A percentile compares a stretch with the other conserved stretches of the same genome.
phyloP scores from a whole-genome alignment of 306 rosid species.

The Prunus padus region DNA sequence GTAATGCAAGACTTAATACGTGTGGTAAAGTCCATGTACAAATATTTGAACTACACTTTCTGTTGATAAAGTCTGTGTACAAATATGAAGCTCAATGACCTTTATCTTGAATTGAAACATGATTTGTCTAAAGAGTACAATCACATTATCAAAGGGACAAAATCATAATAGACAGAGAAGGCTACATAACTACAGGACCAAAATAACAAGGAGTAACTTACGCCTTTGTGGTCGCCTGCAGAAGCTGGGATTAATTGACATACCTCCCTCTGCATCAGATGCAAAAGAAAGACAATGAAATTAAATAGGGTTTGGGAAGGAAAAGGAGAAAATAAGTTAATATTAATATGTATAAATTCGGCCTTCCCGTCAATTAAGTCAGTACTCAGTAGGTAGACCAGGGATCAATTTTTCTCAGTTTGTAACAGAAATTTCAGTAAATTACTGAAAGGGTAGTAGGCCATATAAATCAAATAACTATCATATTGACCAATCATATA shows the following conservation, averaged over 20 bases:
- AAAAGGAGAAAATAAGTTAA: background rate
- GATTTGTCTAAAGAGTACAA: background rate
- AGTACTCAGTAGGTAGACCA: background rate
- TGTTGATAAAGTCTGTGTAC: background rate
- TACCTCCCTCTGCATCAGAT: constrained; percentile 76
- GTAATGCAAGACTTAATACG: constrained; percentile 20
- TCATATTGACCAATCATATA: background rate
- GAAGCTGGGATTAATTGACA: constrained; percentile 83
- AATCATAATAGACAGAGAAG: background rate
- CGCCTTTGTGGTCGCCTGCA: constrained; percentile 66
- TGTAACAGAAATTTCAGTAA: background rate
- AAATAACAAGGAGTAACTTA: constrained; percentile 39
- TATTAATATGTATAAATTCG: background rate
- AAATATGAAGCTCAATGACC: constrained; percentile 1
- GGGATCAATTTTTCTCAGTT: background rate
- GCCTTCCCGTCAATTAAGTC: background rate
- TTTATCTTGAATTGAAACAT: background rate
- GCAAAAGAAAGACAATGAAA: constrained; percentile 19
- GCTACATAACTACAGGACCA: constrained; percentile 13
- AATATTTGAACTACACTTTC: background rate
- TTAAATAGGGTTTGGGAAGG: constrained; percentile 7
- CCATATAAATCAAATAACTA: too few species aligned
- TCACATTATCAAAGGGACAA: constrained; percentile 2
- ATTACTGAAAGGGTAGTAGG: background rate
- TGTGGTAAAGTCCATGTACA: background rate